phyloP scores from a whole-genome alignment of 345 rosid genomes.

The Iberis pinnata region DNA sequence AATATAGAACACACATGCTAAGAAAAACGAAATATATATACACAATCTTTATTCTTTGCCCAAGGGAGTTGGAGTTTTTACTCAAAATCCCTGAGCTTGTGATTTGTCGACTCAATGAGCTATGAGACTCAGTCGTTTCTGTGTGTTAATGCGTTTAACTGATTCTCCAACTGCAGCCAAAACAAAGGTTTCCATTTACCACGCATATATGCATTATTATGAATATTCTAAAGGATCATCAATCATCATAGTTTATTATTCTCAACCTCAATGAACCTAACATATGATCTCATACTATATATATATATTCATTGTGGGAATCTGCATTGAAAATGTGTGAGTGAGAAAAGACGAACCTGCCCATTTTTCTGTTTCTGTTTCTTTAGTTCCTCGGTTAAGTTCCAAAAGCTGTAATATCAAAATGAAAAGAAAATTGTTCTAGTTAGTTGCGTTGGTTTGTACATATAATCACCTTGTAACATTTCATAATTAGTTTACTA shows the following conservation, averaged over 20 bases:
- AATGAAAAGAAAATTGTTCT: slow-evolving; percentile 27
- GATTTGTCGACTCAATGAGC: slow-evolving; percentile 19
- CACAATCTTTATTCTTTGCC: too few relatives aligned
- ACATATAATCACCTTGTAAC: background rate
- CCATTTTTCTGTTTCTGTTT: slow-evolving; percentile 58
- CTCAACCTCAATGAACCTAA: background rate
- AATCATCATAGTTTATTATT: too few relatives aligned
- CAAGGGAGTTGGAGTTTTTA: slow-evolving; percentile 4
- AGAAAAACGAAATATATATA: too few relatives aligned
- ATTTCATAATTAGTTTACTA: background rate
- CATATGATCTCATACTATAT: slow-evolving; percentile 6
- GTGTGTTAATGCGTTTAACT: slow-evolving; percentile 39
- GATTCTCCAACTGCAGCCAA: slow-evolving; percentile 61
- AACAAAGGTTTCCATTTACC: background rate
- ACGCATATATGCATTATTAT: too few relatives aligned
- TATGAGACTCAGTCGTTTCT: slow-evolving; percentile 37
- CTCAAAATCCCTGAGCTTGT: background rate
- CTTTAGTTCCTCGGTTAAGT: slow-evolving; percentile 72
- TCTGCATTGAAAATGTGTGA: slow-evolving; percentile 8
- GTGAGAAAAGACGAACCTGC: slow-evolving; percentile 44
- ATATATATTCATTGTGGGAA: background rate
- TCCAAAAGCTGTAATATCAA: slow-evolving; percentile 41
- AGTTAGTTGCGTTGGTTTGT: too few relatives aligned
- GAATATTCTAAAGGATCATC: background rate
- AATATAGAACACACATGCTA: slow-evolving; percentile 23